phyloP scores from a whole-genome alignment of 345 rosid genomes.

The Pistacia integerrima region DNA sequence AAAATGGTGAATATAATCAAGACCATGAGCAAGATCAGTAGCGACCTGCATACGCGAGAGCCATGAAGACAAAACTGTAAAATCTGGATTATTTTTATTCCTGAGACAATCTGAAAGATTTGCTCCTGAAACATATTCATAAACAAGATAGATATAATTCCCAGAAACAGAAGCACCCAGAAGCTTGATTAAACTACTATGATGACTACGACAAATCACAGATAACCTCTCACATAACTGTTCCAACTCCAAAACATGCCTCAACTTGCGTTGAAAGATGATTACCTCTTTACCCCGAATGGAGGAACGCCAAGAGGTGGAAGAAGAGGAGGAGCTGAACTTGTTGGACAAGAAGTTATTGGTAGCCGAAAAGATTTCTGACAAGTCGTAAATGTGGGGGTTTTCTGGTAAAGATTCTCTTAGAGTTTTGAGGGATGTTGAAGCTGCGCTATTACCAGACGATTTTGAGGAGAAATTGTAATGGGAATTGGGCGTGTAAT shows the following conservation, averaged over 20 bases:
- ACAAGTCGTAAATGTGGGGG: conserved; percentile 37
- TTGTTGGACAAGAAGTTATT: conserved; percentile 43
- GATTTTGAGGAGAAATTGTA: conserved; percentile 11
- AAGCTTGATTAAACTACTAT: conserved; percentile 31
- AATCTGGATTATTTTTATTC: conserved; percentile 39
- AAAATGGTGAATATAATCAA: conserved; percentile 42
- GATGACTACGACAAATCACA: conserved; percentile 39
- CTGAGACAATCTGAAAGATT: conserved; percentile 49
- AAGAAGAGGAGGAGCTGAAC: conserved; percentile 35
- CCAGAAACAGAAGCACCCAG: conserved; percentile 41
- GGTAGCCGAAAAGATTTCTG: conserved; percentile 44
- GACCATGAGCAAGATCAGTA: conserved; percentile 45
- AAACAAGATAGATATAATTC: conserved; percentile 41
- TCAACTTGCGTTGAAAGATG: conserved; percentile 38
- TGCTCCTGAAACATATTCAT: conserved; percentile 45
- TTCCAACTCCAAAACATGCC: conserved; percentile 22
- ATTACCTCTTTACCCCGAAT: conserved; percentile 26
- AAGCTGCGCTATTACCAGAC: not conserved
- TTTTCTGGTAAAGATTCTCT: conserved; percentile 20
- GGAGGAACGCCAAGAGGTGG: conserved; percentile 37
- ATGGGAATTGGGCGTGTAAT: conserved; percentile 8
- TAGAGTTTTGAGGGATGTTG: conserved; percentile 31
- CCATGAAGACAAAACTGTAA: conserved; percentile 53
- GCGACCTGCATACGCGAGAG: conserved; percentile 51
- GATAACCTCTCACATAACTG: conserved; percentile 20